A percentile compares a stretch with the other conserved stretches of the same genome.
Conservation (phyloP, 345 rosid genomes). For the Aethionema arabicum region DNA sequence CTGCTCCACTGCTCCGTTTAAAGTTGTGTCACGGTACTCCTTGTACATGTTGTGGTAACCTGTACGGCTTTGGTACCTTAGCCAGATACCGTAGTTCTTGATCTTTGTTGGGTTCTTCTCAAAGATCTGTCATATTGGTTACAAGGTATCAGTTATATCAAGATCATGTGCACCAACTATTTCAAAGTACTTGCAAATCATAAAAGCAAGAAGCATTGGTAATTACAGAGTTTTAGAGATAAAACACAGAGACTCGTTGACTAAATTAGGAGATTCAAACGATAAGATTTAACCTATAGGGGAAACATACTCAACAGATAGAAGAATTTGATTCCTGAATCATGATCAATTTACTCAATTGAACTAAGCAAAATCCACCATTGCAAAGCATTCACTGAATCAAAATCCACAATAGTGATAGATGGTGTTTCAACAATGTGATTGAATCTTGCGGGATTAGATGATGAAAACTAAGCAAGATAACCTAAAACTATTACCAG, state of each 20-base stretch:
- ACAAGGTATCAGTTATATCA: neutral
- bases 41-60: slow-evolving; percentile 60
- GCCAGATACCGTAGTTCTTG: slow-evolving; percentile 62
- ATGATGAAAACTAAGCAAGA: neutral
- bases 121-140: slow-evolving; percentile 39
- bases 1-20: slow-evolving; percentile 62
- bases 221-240: too few relatives aligned
- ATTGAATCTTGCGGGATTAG: neutral
- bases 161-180: neutral
- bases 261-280: too few relatives aligned
- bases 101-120: slow-evolving; percentile 63
- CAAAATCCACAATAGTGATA: too few relatives aligned
- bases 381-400: too few relatives aligned
- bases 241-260: too few relatives aligned
- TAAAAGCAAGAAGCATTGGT: neutral
- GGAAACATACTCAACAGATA: neutral
- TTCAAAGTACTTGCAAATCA: neutral
- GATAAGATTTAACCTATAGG: neutral
- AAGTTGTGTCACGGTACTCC: slow-evolving; percentile 51
- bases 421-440: neutral
- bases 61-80: slow-evolving; percentile 56
- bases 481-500: neutral
- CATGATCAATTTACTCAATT: neutral
- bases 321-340: neutral
- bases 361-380: neutral